phyloP scores from a whole-genome alignment of 2,329 filamentous ascomycete species.

The Diaporthe australafricana region DNA sequence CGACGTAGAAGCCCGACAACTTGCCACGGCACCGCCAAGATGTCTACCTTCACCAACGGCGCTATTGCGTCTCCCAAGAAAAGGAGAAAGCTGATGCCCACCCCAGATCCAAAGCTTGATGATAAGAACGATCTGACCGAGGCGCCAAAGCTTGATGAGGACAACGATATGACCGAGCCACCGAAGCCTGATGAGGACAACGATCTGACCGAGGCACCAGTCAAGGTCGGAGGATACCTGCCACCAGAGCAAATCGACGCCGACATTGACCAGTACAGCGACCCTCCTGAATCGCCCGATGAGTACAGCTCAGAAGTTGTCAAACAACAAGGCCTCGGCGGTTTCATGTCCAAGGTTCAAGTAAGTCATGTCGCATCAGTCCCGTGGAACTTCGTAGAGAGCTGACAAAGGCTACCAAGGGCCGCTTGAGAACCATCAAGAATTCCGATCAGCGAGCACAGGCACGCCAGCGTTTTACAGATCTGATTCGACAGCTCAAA shows the following conservation, averaged over 20 bases:
- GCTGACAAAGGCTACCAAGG: slow-evolving; percentile 2
- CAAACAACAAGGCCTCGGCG: background rate
- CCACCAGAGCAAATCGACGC: background rate
- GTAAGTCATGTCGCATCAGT: background rate
- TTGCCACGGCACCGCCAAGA: background rate
- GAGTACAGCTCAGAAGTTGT: background rate
- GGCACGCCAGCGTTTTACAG: background rate
- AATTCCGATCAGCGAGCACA: background rate
- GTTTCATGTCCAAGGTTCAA: background rate
- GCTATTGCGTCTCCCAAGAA: background rate
- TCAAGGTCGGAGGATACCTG: background rate
- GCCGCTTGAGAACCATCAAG: background rate
- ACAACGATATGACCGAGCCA: background rate
- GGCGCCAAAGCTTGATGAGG: background rate
- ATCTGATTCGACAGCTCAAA: background rate
- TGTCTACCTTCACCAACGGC: background rate
- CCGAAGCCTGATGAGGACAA: background rate
- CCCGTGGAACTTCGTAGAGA: no score
- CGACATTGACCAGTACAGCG: background rate
- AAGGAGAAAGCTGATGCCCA: background rate
- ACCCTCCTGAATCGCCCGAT: background rate
- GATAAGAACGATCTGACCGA: background rate
- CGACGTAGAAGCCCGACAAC: background rate
- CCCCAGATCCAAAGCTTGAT: background rate
- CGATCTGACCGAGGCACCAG: background rate